phyloP scores from a whole-genome alignment of 495 filamentous ascomycete species.

The Clohesyomyces aquaticus region DNA sequence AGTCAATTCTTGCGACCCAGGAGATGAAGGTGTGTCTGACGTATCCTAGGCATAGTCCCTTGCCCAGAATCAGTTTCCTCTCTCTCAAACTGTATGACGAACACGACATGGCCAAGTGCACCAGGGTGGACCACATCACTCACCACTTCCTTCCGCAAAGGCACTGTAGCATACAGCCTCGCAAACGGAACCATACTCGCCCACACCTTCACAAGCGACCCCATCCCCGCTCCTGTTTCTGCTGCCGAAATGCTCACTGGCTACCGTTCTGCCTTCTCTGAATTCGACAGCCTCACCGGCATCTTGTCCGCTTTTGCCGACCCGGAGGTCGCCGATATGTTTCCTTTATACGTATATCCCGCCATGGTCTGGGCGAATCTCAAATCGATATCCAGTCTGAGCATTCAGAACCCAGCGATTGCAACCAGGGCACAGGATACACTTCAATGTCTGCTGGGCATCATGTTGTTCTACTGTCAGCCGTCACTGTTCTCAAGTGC shows the following conservation, averaged over 20 bases:
- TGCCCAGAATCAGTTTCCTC: constrained; percentile 4
- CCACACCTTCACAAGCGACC: constrained; percentile 7
- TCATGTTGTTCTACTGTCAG: constrained; percentile 16
- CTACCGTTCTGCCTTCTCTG: constrained; percentile 13
- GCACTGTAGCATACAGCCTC: constrained; percentile 3
- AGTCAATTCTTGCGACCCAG: neutral
- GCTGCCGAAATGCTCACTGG: constrained; percentile 5
- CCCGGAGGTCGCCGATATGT: neutral
- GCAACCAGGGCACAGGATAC: constrained; percentile 3
- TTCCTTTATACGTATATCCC: constrained; percentile 11
- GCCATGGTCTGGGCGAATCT: constrained; percentile 18
- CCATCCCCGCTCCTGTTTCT: constrained; percentile 7
- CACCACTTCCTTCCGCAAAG: constrained; percentile 9
- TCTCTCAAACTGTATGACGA: constrained; percentile 4
- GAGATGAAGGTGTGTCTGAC: neutral
- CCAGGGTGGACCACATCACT: constrained; percentile 13
- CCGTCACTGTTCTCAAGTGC: neutral
- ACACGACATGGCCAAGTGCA: constrained; percentile 2
- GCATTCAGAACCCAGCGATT: constrained; percentile 9
- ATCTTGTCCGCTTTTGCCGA: neutral
- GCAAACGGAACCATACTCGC: constrained; percentile 12
- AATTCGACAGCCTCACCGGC: constrained; percentile 1
- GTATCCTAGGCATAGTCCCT: constrained; percentile 3
- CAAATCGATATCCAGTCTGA: neutral
- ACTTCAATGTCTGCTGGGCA: constrained; percentile 10